phyloP scores from a whole-genome alignment of 345 rosid species.

The Erodium maritimum region DNA sequence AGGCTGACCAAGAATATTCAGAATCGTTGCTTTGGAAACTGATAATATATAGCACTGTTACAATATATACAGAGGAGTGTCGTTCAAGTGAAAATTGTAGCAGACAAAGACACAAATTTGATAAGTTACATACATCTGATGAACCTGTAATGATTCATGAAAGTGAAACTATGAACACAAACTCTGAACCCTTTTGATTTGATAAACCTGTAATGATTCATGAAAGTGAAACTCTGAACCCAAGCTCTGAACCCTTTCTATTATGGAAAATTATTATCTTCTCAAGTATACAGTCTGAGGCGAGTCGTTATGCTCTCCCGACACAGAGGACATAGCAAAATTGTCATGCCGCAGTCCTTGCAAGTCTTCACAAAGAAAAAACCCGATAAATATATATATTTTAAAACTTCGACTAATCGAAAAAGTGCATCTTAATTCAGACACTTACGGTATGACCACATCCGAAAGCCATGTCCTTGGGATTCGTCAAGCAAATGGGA shows the following conservation, averaged over 20 bases:
- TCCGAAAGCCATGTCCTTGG: slow-evolving; percentile 91
- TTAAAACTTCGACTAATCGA: no score
- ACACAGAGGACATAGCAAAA: slow-evolving; percentile 66
- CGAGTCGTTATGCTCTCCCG: slow-evolving; percentile 63
- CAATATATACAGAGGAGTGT: no score
- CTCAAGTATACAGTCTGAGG: slow-evolving; percentile 47
- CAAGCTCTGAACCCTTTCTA: neutral
- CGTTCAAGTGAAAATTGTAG: neutral
- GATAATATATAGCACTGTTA: no score
- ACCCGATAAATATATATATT: no score
- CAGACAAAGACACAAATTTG: neutral
- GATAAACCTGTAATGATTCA: neutral
- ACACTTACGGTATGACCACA: slow-evolving; percentile 81
- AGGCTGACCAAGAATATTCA: no score
- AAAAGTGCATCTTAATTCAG: no score
- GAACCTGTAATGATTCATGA: neutral
- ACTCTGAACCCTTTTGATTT: neutral
- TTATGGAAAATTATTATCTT: neutral
- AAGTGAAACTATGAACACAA: neutral
- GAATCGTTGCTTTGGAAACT: no score
- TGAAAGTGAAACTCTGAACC: neutral
- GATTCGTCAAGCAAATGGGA: slow-evolving; percentile 85
- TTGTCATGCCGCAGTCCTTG: slow-evolving; percentile 57
- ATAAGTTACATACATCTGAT: no score
- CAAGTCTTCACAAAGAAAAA: slow-evolving; percentile 43